Base-by-base conservation (phyloP, 352 stramenopile species). In the Plasmopara viticola region DNA sequence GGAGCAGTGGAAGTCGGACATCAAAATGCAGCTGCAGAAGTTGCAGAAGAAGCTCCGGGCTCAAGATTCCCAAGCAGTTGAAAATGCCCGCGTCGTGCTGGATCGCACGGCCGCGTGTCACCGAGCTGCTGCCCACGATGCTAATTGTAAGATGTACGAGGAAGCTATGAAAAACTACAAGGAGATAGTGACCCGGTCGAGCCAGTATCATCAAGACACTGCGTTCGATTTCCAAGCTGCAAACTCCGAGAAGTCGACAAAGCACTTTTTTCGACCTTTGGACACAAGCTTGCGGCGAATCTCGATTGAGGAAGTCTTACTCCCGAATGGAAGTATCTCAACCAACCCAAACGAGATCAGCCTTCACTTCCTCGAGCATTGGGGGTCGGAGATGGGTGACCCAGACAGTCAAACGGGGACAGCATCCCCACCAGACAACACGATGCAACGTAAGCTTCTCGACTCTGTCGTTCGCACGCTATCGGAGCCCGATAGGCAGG, bases 221-320 rank as follows among this genome's bases (percentile, higher is more conserved):
- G 35, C 35, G 4, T 41, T 44, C 15, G 39, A 44, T n/a, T 44
- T 44, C 9, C 10, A 44, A 44, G 39, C 39, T 5, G 39, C 39
- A 9, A 44, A 42, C 14, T 10, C 37, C 14, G 15, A 44, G 10
- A 44, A 44, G n/a, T 29, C 17, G 5, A 44, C 39, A 3, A 44
- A 41, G 35, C 12, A 7, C 14, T 15, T 41, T 6, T 41, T 41
- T 6, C 12, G 9, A 7, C 31, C 12, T 12, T 12, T 41, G 14
- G 35, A 41, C 35, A 17, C 12, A 5, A 41, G 6, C 4, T 12
- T 41, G 10, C 35, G 35, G 6, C 35, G 35, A 41, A 12, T 15
- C 6, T 41, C 14, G 9, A 41, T 41, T n/a, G 35, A 41, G 14
- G 14, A 41, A 41, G 35, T 41, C 35, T 7, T 41, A 12, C 6